Evolutionary conservation across 2,329 filamentous ascomycete species (phyloP), one percentile per base, ranked within the genome.

Genomic region (Bretziella fagacearum): DNA sequence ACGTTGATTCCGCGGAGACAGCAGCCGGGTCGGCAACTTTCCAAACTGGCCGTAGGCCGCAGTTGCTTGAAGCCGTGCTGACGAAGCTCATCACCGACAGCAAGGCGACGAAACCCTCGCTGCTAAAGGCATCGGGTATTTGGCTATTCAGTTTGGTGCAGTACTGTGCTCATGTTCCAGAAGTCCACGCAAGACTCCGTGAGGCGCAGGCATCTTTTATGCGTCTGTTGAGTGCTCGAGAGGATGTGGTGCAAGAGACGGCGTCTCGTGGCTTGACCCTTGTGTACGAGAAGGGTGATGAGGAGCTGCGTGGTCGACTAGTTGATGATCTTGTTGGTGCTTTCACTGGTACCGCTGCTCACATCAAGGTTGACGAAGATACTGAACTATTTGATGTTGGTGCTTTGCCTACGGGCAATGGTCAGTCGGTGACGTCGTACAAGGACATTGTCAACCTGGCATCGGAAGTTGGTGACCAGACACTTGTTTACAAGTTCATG

Each of bases 401-500:
- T 4, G 84, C 84, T 2, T 63, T 96, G 10, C 87, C 87, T 0
- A 96, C 87, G 0, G 85, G 87, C 3, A 85, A 94, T 53, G 86
- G 86, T 6, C 84, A 73, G 54, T 86, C 86, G 0, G 75, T 96
- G 47, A 95, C 85, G 0, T 96, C 89, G 0, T 98, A 98, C 66
- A 94, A 93, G 59, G 91, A 98, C 57, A 96, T 98, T 54, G 83
- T 98, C 61, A 91, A 87, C 54, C 68, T 98, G 41, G 91, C 91
- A n/a, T 84, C 89, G 36, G 91, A 98, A 63, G 87, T 95, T 27
- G 91, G 91, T 8, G 89, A 98, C 56, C 89, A 91, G 50, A 87
- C 83, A 55, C 68, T 98, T n/a, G 84, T 96, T 1, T 98, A 98
- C 66, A 85, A 87, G 52, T 96, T 98, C 64, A 98, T 98, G 91